Conservation (phyloP, 1,139 yeast genomes). For the Pichia sp. region DNA sequence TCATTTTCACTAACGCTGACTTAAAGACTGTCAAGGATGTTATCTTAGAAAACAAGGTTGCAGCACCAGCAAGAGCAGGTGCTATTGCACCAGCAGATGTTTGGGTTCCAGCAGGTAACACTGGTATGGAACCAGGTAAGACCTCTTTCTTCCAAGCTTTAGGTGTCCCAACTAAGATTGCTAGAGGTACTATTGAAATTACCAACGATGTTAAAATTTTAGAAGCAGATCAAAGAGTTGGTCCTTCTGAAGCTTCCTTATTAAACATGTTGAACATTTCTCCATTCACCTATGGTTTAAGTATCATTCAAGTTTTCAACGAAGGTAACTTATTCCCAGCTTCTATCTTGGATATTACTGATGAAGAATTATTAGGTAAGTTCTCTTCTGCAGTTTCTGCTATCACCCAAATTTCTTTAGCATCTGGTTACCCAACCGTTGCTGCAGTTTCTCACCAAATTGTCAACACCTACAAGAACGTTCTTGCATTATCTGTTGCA, state of each 20-base stretch:
- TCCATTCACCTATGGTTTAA: slow-evolving; percentile 98
- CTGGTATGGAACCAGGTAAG: slow-evolving; percentile 99
- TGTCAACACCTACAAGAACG: slow-evolving; percentile 98
- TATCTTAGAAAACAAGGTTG: slow-evolving; percentile 87
- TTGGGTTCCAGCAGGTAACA: slow-evolving; percentile 98
- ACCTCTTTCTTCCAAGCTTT: slow-evolving; percentile 99
- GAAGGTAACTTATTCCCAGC: slow-evolving; percentile 98
- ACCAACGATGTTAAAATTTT: slow-evolving; percentile 96
- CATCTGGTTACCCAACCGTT: slow-evolving; percentile 98
- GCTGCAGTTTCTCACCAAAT: slow-evolving; percentile 99
- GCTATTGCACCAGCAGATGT: slow-evolving; percentile 98
- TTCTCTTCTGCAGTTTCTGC: slow-evolving; percentile 87
- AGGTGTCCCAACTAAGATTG: slow-evolving; percentile 99
- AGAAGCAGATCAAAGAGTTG: slow-evolving; percentile 78
- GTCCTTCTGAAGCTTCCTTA: slow-evolving; percentile 98
- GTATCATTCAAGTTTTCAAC: slow-evolving; percentile 95
- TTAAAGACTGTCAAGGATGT: slow-evolving; percentile 87
- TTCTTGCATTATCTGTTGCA: slow-evolving; percentile 96
- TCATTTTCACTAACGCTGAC: slow-evolving; percentile 96
- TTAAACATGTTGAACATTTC: slow-evolving; percentile 99
- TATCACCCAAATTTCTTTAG: slow-evolving; percentile 95
- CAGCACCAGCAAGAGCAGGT: slow-evolving; percentile 99
- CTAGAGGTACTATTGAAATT: slow-evolving; percentile 99
- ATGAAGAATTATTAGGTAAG: slow-evolving; percentile 90
- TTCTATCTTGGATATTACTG: slow-evolving; percentile 95